Base-by-base conservation (phyloP, 148 eudicot species). In the Camellia japonica region DNA sequence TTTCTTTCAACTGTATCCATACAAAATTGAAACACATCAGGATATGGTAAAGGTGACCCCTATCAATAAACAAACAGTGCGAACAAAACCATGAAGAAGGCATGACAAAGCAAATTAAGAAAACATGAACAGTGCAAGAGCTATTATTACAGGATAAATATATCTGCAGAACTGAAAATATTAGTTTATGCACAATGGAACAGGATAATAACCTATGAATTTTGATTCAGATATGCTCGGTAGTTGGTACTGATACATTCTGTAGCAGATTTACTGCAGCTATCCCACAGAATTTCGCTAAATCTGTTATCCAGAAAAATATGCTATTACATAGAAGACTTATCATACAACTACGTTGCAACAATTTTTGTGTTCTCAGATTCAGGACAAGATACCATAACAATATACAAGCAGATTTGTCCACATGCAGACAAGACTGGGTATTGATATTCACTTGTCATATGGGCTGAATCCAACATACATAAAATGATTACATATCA, bases 1-100 rank as follows among this genome's bases (percentile, higher is more conserved):
- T 89, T 85, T 94, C 98, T 93, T 91, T 94, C 79, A 91, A 73
- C 98, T 94, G 90, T 79, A 83, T 13, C 44, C 67, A 76, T 5
- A 14, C 66, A 64, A 43, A 38, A 5, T 11, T 41, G 59, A 14
- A 63, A 78, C 59, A 55, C 13, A 15, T 55, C 77, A 56, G 66
- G 65, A 52, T 72, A 64, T n/a, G 1, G 19, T 64, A 62, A 62
- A 63, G 56, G 13, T 66, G 46, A 63, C 4, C 13, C 14, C 5
- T 3, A 42, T 49, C 71, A 80, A 8, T 46, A n/a, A 55, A 44
- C 5, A 42, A 10, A 59, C 13, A 38, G 9, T 6, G 6, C 13
- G n/a, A 44, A 43, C 38, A 74, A 61, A 62, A 47, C 55, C 55
- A 42, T 9, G n/a, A 75, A 42, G 3, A 44, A 44, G 55, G 76